Base-by-base conservation (phyloP, 2,329 filamentous ascomycete genomes). In the Diaporthe amygdali region DNA sequence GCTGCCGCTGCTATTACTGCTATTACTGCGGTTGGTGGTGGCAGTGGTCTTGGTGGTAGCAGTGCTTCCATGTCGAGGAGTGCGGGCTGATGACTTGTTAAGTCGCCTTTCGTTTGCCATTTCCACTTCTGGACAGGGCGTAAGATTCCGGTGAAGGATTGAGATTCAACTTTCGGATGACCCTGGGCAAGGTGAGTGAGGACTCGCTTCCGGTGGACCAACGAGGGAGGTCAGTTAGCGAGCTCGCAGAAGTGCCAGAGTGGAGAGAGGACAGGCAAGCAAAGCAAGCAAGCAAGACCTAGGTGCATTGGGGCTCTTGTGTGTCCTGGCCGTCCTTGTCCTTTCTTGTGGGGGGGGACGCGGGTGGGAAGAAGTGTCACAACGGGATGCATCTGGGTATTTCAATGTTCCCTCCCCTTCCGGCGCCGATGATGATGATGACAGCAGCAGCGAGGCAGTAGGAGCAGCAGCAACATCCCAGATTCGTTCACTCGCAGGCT, bases 51-150 rank as follows among this genome's bases (percentile, higher is more conserved):
- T 47, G 20, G 27, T 37, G 6, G 51, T 47, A 5, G 41, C 47
- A 17, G 41, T 47, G 34, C 59, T 47, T 22, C 59, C 59, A 47
- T 63, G 41, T 22, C 59, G 59, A 34, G 44, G 59, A 22, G 59
- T 47, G 59, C 59, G 59, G 41, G 59, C 44, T 47, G 66, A 49
- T 49, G 66, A 59, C n/a, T 49, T 55, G 25, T 59, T 55, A 27
- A 25, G 66, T 49, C 52, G 30, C 51, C 52, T 56, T 47, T 68
- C 66, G 52, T 68, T 68, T 68, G 66, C 66, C 66, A 68, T 68
- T 47, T 49, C 52, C 66, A 27, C 41, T 59, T 59, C 46, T n/a
- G 66, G 52, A 14, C 1, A n/a, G 46, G 51, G 52, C 30, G 22
- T n/a, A 30, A 17, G 9, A 20, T 17, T 25, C 39, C 25, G n/a